Evolutionary conservation across 2,329 filamentous ascomycete genomes (phyloP).

Genomic region (Beauveria caledonica): DNA sequence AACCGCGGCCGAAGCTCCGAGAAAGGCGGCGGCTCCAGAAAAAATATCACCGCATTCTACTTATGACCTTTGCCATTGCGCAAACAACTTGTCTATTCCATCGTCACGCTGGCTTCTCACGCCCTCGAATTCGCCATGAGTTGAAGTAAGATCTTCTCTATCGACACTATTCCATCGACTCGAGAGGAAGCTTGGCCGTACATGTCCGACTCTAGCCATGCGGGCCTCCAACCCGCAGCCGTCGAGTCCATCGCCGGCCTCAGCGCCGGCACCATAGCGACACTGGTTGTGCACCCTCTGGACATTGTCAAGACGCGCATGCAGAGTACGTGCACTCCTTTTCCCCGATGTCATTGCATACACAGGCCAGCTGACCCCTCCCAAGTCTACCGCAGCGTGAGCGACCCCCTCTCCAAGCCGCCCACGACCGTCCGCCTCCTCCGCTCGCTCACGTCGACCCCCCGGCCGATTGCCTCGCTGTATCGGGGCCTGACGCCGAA

Average conservation of each 20-base stretch:
- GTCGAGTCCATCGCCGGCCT: conserved; percentile 88
- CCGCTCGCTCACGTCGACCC: conserved; percentile 38
- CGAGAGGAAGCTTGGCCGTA: conserved; percentile 18
- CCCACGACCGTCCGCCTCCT: conserved; percentile 46
- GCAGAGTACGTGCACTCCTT: conserved; percentile 55
- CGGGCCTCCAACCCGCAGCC: conserved; percentile 63
- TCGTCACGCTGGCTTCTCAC: not conserved
- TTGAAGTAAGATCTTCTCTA: not conserved
- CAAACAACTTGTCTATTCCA: not conserved
- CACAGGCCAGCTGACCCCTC: not conserved
- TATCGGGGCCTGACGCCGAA: conserved; percentile 90
- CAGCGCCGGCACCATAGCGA: conserved; percentile 78
- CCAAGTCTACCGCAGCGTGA: conserved; percentile 45
- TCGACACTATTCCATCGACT: not conserved
- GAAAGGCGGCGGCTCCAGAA: conserved; percentile 8
- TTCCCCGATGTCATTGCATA: not conserved
- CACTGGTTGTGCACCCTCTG: conserved; percentile 80
- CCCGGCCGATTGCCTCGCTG: conserved; percentile 57
- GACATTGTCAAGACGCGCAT: conserved; percentile 96
- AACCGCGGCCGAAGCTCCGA: conserved; percentile 4
- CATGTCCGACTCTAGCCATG: conserved; percentile 43
- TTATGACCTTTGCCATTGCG: conserved; percentile 3
- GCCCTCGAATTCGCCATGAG: not conserved
- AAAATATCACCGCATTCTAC: conserved; percentile 1
- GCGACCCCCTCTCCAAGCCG: conserved; percentile 26